phyloP scores from a whole-genome alignment of 106 monocot species.

The Dioscorea dumetorum region DNA sequence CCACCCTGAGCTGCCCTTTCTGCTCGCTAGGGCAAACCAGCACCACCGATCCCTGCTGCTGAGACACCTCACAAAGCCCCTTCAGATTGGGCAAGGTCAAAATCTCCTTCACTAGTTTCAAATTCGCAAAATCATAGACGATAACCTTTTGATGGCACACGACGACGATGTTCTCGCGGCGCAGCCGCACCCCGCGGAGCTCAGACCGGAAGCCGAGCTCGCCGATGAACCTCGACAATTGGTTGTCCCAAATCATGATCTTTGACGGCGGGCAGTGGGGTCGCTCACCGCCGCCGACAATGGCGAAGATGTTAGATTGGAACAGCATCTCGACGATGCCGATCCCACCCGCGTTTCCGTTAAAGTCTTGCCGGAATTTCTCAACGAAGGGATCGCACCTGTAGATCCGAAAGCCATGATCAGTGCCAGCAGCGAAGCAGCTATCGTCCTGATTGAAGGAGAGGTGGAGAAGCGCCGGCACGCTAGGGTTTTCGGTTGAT shows the following conservation, averaged over 20 bases:
- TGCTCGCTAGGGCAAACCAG: slow-evolving; percentile 92
- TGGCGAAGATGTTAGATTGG: slow-evolving; percentile 89
- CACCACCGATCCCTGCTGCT: slow-evolving; percentile 79
- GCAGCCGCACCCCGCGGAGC: slow-evolving; percentile 77
- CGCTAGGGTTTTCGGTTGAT: not conserved
- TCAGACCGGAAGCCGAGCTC: slow-evolving; percentile 93
- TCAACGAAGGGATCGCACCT: slow-evolving; percentile 98
- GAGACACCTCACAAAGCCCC: slow-evolving; percentile 83
- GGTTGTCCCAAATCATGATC: slow-evolving; percentile 99
- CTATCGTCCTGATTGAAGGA: slow-evolving; percentile 96
- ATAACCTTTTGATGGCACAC: slow-evolving; percentile 87
- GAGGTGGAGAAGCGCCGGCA: slow-evolving; percentile 51
- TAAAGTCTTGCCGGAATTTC: slow-evolving; percentile 89
- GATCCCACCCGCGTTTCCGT: slow-evolving; percentile 43
- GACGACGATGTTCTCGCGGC: slow-evolving; percentile 85
- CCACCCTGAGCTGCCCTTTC: slow-evolving; percentile 94
- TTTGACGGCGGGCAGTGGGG: slow-evolving; percentile 78
- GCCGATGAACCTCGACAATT: slow-evolving; percentile 91
- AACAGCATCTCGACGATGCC: slow-evolving; percentile 93
- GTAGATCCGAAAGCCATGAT: slow-evolving; percentile 85
- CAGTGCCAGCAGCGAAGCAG: slow-evolving; percentile 87
- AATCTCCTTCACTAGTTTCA: slow-evolving; percentile 90
- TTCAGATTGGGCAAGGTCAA: slow-evolving; percentile 83
- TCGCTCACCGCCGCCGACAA: slow-evolving; percentile 82
- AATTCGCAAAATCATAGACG: slow-evolving; percentile 87